Evolutionary conservation across 768 basidiomycete species (phyloP), one percentile per base, ranked within the genome.

Genomic region (Suillus fuscotomentosus): DNA sequence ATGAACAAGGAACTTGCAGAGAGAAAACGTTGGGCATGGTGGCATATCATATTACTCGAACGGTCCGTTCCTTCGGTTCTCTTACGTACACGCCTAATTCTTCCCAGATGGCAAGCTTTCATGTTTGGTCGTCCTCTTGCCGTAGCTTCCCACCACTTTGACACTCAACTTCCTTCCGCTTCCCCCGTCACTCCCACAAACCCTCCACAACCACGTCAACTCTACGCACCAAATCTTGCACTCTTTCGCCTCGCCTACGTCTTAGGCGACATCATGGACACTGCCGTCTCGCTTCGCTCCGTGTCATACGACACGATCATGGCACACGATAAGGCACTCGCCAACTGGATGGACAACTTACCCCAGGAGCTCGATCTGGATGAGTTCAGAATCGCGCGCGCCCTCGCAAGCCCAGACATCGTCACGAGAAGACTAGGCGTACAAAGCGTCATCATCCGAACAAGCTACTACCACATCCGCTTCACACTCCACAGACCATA

Each of bases 21-120:
- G 73, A 83, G 92, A 63, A 81, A 93, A 60, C 81, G 92, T 61
- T 94, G 92, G 92, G 90, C 91, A 8, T 94, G 92, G 92, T 94
- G 92, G 92, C 91, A 94, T 75, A 91, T 92, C 65, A 76, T 94
- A 43, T 79, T 92, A 60, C 81, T 93, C 39, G 92, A 94, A 78
- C 82, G 91, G 91, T 90, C 60, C 42, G 84, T 70, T n/a, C 27
- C 50, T 15, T 60, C 31, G 61, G 15, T 50, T 63, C 41, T 6
- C 41, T 5, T 9, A 41, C 11, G 13, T 61, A 61, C 67, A 65
- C 60, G 11, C 48, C 42, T 64, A 48, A 54, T 65, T 42, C 24
- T 22, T 10, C 71, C 22, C 68, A 92, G 91, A 67, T 94, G 92
- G 92, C 91, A 94, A 72, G 89, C 91, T 0, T 94, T 94, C 77